Base-by-base conservation (phyloP, 2,329 filamentous ascomycete genomes). In the Penicillium sp. region DNA sequence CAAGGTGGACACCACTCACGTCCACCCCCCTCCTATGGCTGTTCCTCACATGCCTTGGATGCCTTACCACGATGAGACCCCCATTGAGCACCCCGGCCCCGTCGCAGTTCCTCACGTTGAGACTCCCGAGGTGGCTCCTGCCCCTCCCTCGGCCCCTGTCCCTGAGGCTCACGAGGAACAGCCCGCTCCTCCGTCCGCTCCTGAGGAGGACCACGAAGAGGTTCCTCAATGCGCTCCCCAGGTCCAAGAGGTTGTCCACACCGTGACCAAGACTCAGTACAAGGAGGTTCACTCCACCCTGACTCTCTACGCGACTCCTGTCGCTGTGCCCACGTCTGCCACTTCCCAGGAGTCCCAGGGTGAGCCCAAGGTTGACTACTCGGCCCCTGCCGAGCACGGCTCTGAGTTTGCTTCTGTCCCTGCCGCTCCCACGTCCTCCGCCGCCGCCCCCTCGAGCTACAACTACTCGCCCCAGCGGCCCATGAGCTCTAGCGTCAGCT, bases 191-290 rank as follows among this genome's bases (percentile, higher is more conserved):
- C 52, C 55, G 35, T n/a, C 5, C 5, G 25, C 41, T 2, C 49
- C 48, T 20, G 28, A 17, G 12, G 52, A 53, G 51, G 52, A 54
- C 4, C 31, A 10, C 12, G 20, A 14, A 4, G 47, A 59, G 4
- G 48, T 38, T n/a, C 43, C 59, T 0, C 50, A 66, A 20, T 71
- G 69, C 47, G 42, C 57, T 5, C 63, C 67, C 3, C n/a, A 63
- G 51, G 53, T 58, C 1, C 63, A 67, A 12, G 61, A 73, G 48
- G 62, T 73, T 17, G 67, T 72, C 5, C 69, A 58, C 45, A 73
- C 71, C 0, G 63, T 73, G 20, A 73, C 70, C n/a, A 65, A 63
- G 59, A 72, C 69, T 2, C 61, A 64, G 31, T 66, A 62, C 56
- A 53, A 64, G 41, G 17, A 59, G 47, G 54, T 65, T 34, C 42